Evolutionary conservation across 768 basidiomycete species (phyloP), one percentile per base, ranked within the genome.

Genomic region (Cantharellus anzutake): DNA sequence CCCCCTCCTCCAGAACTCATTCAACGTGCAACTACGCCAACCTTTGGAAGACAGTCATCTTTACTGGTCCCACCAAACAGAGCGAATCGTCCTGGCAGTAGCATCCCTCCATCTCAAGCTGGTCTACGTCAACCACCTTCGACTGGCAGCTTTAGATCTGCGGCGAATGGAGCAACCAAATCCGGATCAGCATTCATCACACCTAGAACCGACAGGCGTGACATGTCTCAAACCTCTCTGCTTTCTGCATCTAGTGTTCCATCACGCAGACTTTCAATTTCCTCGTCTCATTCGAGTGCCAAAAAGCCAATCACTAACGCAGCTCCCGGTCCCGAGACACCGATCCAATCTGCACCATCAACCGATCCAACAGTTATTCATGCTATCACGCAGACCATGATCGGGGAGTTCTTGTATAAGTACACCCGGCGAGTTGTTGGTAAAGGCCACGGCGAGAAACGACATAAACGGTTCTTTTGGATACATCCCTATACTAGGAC

Each of bases 401-500:
- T 98, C 64, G 94, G 96, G 56, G 94, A 98, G 75, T 97, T 92
- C 72, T 71, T 99, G 73, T 89, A 87, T 78, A 98, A 98, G 75
- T 97, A 99, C 72, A 97, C 94, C 4, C 78, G 94, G 57, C 79
- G 81, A 60, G 73, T 86, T 16, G 80, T 98, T 66, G 90, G 92
- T 34, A 93, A 87, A 71, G 92, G 90, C 7, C 79, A 91, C 68
- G 88, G 88, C 29, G 85, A 90, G 69, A 83, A 80, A 69, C 75
- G 93, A 57, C 96, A 99, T 71, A 83, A 81, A 70, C 78, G 96
- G 42, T 99, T 92, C 81, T 96, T 98, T 78, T 99, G 96, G 96
- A 83, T 99, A n/a, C 94, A 98, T 71, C 96, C 96, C 20, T 99
- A 98, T 69, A 98, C 93, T 44, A 90, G 89, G 74, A 97, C 92